Evolutionary conservation across 495 filamentous ascomycete species (phyloP), one percentile per base, ranked within the genome.

Genomic region (Articulospora tetracladia): DNA sequence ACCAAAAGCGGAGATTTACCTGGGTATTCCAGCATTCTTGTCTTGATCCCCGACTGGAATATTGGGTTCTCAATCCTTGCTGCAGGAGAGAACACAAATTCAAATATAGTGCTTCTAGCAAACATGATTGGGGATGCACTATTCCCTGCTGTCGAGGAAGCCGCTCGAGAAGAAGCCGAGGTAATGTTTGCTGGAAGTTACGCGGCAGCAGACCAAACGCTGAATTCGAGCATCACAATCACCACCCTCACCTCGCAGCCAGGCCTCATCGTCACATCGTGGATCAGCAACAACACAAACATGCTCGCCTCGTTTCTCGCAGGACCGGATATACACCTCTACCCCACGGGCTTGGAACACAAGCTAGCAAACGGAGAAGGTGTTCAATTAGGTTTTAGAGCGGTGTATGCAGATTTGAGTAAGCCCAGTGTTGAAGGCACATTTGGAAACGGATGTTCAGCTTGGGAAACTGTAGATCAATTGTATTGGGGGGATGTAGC

Each of bases 1-100:
- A 79, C 77, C 47, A 87, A 87, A 68, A 69, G 68, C 19, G 84
- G 83, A 0, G 75, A 78, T 55, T 61, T 79, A 15, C 75, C 73
- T 8, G 62, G 65, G 19, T 86, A 83, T 58, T 72, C 76, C 1
- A 69, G 76, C 1, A 66, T 78, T 1, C 28, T 84, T 0, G 75
- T 66, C 6, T 69, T 86, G 0, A 70, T 76, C 13, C 79, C 82
- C 0, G 82, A 84, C 62, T 79, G 81, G 68, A 73, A 74, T 30
- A 66, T 81, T 28, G 80, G 82, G 51, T 81, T 81, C 32, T 73
- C 72, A 11, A 67, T 87, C 46, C 58, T 84, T 1, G 70, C 72
- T 10, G 83, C 81, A 3, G 81, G 81, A 7, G 58, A 48, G 1
- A 44, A 64, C 10, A 19, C 60, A 0, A 58, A 44, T 15, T 10